Percentiles rank a stretch among this genome's conserved stretches.
Conservation (phyloP, 768 basidiomycete genomes). For the Suillus plorans region DNA sequence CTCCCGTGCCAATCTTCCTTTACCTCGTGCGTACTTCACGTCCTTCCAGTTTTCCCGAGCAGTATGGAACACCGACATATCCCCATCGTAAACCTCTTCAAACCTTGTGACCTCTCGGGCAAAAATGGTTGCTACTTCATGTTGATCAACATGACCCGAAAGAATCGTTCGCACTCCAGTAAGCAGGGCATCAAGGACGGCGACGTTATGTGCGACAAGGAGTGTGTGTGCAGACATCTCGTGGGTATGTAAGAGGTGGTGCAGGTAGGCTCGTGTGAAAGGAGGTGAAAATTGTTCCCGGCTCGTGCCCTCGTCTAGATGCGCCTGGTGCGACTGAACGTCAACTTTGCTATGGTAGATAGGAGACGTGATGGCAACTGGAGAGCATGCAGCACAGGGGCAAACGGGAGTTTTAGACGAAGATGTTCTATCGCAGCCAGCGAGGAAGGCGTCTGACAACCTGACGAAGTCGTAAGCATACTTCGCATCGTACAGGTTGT, state of each 20-base stretch:
- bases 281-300: slow-evolving; percentile 27
- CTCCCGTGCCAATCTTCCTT: slow-evolving; percentile 71
- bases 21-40: slow-evolving; percentile 71
- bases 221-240: slow-evolving; percentile 86
- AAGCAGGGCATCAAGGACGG: slow-evolving; percentile 67
- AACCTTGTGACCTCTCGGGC: slow-evolving; percentile 52
- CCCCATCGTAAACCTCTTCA: slow-evolving; percentile 49
- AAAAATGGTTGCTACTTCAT: slow-evolving; percentile 26
- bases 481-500: slow-evolving; percentile 63
- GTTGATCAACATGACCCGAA: not conserved
- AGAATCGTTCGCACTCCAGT: slow-evolving; percentile 48
- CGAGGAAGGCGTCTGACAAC: slow-evolving; percentile 37
- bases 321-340: slow-evolving; percentile 19
- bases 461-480: slow-evolving; percentile 64
- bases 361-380: slow-evolving; percentile 32
- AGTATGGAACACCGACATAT: slow-evolving; percentile 43
- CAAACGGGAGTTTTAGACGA: slow-evolving; percentile 32
- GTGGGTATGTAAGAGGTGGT: slow-evolving; percentile 85
- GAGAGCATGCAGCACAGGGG: slow-evolving; percentile 58
- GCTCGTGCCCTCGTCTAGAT: not conserved
- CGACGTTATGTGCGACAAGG: slow-evolving; percentile 73
- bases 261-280: slow-evolving; percentile 63
- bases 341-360: slow-evolving; percentile 51
- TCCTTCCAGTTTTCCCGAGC: slow-evolving; percentile 59
- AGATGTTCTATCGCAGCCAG: slow-evolving; percentile 1